Percentiles rank a stretch among this genome's conserved stretches.
Evolutionary conservation across 371 early-diverging fungal species (phyloP).

Genomic region (Zychaea mexicana): DNA sequence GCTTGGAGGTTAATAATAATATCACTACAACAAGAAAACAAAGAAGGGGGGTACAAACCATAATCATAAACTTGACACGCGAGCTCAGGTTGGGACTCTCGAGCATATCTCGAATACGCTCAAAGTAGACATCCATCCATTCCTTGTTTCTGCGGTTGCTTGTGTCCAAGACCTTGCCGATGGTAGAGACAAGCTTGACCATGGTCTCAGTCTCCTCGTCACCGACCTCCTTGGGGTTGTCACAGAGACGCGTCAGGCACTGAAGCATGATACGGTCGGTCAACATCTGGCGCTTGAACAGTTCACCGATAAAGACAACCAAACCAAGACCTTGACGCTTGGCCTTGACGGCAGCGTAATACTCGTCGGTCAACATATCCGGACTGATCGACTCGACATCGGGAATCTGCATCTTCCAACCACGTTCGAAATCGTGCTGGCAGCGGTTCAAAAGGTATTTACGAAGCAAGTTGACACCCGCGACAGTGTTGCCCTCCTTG

Average conservation of each 20-base stretch:
- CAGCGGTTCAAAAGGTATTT: conserved; percentile 89
- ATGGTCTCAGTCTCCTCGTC: conserved; percentile 95
- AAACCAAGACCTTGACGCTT: conserved; percentile 96
- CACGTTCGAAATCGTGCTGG: conserved; percentile 88
- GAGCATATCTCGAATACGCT: conserved; percentile 69
- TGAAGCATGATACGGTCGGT: conserved; percentile 91
- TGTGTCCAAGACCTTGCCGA: conserved; percentile 73
- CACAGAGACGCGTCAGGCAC: conserved; percentile 79
- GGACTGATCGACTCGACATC: conserved; percentile 36
- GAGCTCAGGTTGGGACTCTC: conserved; percentile 69
- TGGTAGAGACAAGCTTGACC: conserved; percentile 87
- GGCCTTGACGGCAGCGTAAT: conserved; percentile 86
- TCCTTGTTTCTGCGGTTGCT: conserved; percentile 32
- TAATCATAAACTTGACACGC: conserved; percentile 92
- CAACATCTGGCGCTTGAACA: conserved; percentile 88
- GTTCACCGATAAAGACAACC: conserved; percentile 92
- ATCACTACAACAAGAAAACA: not conserved
- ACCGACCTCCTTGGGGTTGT: conserved; percentile 74
- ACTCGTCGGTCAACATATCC: conserved; percentile 70
- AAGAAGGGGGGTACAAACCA: conserved; percentile 35
- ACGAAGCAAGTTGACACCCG: conserved; percentile 82
- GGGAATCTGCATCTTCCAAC: conserved; percentile 72
- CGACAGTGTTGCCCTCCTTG: conserved; percentile 54
- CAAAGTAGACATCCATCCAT: conserved; percentile 82
- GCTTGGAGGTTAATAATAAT: not conserved